Evolutionary conservation across 2,329 filamentous ascomycete species (phyloP), one percentile per base, ranked within the genome.

Genomic region (Helminthosporium solani): DNA sequence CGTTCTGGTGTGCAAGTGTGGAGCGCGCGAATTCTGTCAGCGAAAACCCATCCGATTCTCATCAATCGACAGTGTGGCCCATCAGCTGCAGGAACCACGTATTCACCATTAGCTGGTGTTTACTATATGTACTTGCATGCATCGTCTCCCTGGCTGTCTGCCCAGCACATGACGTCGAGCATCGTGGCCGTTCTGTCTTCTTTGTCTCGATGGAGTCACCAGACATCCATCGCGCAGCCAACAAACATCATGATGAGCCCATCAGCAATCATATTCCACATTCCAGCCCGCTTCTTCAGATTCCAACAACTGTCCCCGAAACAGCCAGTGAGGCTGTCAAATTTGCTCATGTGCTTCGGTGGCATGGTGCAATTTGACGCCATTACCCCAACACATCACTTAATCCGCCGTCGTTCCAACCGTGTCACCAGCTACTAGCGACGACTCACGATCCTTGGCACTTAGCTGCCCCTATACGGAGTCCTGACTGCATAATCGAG

Each of bases 81-180:
- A 31, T 37, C n/a, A 20, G 46, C 47, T 50, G 48, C 44, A 42
- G 44, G 40, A 45, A 50, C 48, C 23, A 20, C 27, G 28, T 31
- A 31, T 31, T 33, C 39, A 16, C 30, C 12, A 31, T 14, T n/a
- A n/a, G 14, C 28, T 12, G 8, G 28, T 31, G 14, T n/a, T 8
- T 6, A 31, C 12, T 42, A 16, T 27, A 23, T 20, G n/a, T 30
- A 8, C 40, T 34, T 42, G 41, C 42, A 38, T 18, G 27, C 35
- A 34, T 15, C 30, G 15, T 31, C 38, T 48, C 49, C 42, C 30
- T 40, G 15, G 27, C 42, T 34, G 46, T 7, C 6, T 19, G 9
- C 28, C 33, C 37, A 42, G 39, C 53, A 55, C 63, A 67, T 67
- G 65, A 68, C 63, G 63, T 63, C 53, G 61, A 58, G 46, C 61